Evolutionary conservation across 129 eudicot species (phyloP).

Genomic region (Flaveria bidentis): DNA sequence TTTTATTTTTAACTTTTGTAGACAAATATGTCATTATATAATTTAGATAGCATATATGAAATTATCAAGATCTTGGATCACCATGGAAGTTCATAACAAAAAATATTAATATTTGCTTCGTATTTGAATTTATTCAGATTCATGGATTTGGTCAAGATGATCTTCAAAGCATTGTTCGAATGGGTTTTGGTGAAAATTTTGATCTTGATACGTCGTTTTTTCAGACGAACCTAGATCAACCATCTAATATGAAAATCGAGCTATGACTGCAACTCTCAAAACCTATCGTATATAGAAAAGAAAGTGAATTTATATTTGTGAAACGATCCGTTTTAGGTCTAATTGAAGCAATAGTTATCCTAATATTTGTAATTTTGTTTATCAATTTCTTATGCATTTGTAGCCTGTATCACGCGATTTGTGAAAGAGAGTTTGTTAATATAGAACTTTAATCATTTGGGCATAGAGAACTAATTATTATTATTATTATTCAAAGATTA

Average conservation of each 20-base stretch:
- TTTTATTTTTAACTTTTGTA: no score
- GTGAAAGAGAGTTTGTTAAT: slow-evolving; percentile 27
- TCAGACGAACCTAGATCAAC: slow-evolving; percentile 32
- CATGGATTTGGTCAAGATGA: slow-evolving; percentile 68
- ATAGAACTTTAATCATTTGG: slow-evolving; percentile 14
- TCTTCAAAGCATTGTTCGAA: slow-evolving; percentile 86
- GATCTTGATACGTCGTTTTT: slow-evolving; percentile 32
- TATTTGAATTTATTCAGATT: slow-evolving; percentile 38
- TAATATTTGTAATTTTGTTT: slow-evolving; percentile 28
- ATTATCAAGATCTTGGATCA: neutral
- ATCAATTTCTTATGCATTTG: slow-evolving; percentile 33
- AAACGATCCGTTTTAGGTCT: slow-evolving; percentile 39
- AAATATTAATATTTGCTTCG: neutral
- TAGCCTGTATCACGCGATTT: slow-evolving; percentile 31
- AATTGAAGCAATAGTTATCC: slow-evolving; percentile 37
- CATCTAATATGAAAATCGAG: slow-evolving; percentile 71
- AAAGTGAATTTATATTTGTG: slow-evolving; percentile 26
- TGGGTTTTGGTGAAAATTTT: slow-evolving; percentile 62
- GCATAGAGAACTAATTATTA: neutral
- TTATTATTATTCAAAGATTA: neutral
- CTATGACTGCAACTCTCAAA: slow-evolving; percentile 40
- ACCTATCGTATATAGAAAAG: slow-evolving; percentile 50
- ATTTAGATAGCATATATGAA: no score
- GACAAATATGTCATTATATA: no score
- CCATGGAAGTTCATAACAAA: neutral